These are phyloP conservation scores for Podosphaera xanthii DNA, from an alignment of 2,329 filamentous ascomycete species.

Conservation along the genomic window DNA sequence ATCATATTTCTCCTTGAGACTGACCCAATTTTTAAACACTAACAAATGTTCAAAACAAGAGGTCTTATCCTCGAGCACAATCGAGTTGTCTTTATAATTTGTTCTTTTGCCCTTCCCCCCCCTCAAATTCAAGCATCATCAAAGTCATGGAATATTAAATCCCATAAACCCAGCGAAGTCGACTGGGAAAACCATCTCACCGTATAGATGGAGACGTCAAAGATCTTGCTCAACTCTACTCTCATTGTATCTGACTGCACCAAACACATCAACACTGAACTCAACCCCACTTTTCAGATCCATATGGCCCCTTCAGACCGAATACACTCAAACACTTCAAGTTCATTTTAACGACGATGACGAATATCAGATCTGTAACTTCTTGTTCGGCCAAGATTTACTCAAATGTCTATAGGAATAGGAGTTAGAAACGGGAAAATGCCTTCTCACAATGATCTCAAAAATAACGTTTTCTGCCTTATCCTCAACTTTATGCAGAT, in stretches of 20 bases:
- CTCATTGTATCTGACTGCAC: background rate
- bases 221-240: background rate
- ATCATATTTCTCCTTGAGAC: background rate
- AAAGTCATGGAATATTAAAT: background rate
- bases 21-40: background rate
- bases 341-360: background rate
- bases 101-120: conserved; percentile 6
- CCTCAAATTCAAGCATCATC: conserved; percentile 6
- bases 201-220: background rate
- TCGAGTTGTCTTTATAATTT: conserved; percentile 8
- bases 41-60: conserved; percentile 13
- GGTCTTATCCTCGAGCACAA: conserved; percentile 17
- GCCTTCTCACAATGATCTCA: too few relatives aligned
- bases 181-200: background rate
- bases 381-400: too few relatives aligned
- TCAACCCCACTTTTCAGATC: background rate
- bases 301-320: background rate
- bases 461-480: too few relatives aligned
- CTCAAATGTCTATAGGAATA: too few relatives aligned
- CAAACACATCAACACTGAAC: background rate
- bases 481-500: too few relatives aligned
- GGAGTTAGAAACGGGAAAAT: too few relatives aligned
- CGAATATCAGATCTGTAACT: too few relatives aligned
- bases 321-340: background rate
- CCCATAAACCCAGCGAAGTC: background rate